A percentile compares a stretch with the other conserved stretches of the same genome.
Evolutionary conservation across 805 yeast genomes (phyloP).

Genomic region (Kodamaea leandrae): DNA sequence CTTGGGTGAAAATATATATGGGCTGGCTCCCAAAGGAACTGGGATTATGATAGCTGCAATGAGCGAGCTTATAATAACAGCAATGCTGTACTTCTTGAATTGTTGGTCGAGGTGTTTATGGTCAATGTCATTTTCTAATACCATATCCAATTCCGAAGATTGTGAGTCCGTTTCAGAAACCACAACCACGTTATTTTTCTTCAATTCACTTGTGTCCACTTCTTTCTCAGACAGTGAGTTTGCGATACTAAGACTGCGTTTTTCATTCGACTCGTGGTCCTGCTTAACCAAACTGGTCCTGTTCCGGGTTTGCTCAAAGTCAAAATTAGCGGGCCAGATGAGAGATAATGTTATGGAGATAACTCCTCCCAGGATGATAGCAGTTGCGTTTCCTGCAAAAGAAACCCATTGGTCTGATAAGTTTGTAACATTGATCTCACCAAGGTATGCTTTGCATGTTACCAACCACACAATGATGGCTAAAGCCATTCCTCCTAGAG

Average conservation of each 20-base stretch:
- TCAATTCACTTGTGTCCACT: not conserved
- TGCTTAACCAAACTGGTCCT: slow-evolving; percentile 23
- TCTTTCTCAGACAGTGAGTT: not conserved
- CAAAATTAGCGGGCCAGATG: slow-evolving; percentile 41
- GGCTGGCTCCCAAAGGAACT: slow-evolving; percentile 31
- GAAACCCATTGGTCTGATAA: slow-evolving; percentile 40
- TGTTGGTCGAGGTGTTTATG: slow-evolving; percentile 24
- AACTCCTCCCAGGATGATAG: slow-evolving; percentile 36
- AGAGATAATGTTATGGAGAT: slow-evolving; percentile 28
- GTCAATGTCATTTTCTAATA: slow-evolving; percentile 23
- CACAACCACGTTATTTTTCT: not conserved
- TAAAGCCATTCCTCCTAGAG: slow-evolving; percentile 33
- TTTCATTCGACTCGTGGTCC: no score
- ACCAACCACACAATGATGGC: slow-evolving; percentile 40
- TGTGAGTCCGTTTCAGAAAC: not conserved
- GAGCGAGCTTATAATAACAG: slow-evolving; percentile 20
- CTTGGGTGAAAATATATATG: slow-evolving; percentile 30
- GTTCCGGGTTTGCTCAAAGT: slow-evolving; percentile 32
- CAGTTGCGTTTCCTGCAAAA: slow-evolving; percentile 39
- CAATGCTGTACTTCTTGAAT: slow-evolving; percentile 26
- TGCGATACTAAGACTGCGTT: no score
- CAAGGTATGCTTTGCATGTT: slow-evolving; percentile 33
- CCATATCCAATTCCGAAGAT: slow-evolving; percentile 17
- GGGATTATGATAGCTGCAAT: slow-evolving; percentile 32
- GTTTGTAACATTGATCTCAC: slow-evolving; percentile 33